A percentile compares a stretch with the other conserved stretches of the same genome.
Evolutionary conservation across 176 grass and related monocot species (phyloP).

Genomic region (Triticum timopheevii): DNA sequence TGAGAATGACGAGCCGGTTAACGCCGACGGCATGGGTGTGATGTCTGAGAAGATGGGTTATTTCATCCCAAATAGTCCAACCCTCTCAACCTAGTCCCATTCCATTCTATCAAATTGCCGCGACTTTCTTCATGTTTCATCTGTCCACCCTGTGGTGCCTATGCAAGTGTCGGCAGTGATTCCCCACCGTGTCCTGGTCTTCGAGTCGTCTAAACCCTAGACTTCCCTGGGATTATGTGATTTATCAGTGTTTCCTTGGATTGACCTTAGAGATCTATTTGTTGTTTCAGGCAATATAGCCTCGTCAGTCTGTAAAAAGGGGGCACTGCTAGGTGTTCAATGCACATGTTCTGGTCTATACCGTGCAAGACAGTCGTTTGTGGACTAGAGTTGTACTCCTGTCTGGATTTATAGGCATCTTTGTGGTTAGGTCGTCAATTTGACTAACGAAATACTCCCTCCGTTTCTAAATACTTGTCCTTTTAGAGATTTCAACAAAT

Average conservation of each 20-base stretch:
- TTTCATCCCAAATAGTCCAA: conserved; percentile 44
- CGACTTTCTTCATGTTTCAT: not conserved
- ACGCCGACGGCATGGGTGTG: conserved; percentile 48
- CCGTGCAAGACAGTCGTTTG: not conserved
- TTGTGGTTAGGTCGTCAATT: no score
- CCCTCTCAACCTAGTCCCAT: not conserved
- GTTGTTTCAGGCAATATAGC: conserved; percentile 15
- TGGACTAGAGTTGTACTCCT: no score
- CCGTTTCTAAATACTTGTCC: no score
- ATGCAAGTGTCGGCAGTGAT: not conserved
- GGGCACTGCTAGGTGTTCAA: not conserved
- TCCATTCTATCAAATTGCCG: not conserved
- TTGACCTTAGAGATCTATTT: not conserved
- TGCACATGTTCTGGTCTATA: not conserved
- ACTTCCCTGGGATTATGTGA: no score
- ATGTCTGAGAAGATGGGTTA: conserved; percentile 64
- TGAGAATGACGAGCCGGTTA: conserved; percentile 31
- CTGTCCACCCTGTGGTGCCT: not conserved
- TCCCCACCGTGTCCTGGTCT: not conserved
- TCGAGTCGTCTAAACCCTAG: not conserved
- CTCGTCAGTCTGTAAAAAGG: not conserved
- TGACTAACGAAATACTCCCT: no score
- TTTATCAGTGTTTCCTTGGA: no score
- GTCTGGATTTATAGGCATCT: no score
- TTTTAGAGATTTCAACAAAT: no score